These are phyloP conservation scores for Rhizopogon rudus DNA, from an alignment of 768 basidiomycete genomes.

Conservation along the genomic window DNA sequence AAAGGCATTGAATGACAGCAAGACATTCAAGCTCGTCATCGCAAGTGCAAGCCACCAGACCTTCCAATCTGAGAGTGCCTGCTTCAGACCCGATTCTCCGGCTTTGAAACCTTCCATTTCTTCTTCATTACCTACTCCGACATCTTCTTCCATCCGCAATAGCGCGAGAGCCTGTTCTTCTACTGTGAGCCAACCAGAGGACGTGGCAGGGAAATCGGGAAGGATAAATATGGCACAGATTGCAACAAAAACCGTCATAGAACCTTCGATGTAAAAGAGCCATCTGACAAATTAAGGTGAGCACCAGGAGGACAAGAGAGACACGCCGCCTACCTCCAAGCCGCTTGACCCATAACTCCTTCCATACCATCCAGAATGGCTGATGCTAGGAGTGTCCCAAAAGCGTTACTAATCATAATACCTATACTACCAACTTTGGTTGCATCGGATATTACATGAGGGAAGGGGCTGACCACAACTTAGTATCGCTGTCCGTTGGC, in stretches of 20 bases:
- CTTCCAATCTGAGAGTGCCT: slow-evolving; percentile 73
- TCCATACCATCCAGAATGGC: slow-evolving; percentile 72
- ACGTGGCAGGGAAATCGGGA: slow-evolving; percentile 68
- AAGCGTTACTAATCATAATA: slow-evolving; percentile 74
- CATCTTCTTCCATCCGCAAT: slow-evolving; percentile 61
- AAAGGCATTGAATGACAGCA: slow-evolving; percentile 73
- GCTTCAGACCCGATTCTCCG: slow-evolving; percentile 39
- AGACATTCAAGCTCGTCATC: slow-evolving; percentile 49
- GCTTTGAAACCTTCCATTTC: slow-evolving; percentile 32
- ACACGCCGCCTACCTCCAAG: slow-evolving; percentile 54
- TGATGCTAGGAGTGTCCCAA: slow-evolving; percentile 74
- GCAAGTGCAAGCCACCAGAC: slow-evolving; percentile 78
- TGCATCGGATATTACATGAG: not conserved
- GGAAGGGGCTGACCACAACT: slow-evolving; percentile 38
- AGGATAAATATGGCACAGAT: slow-evolving; percentile 56
- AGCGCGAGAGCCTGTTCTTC: slow-evolving; percentile 54
- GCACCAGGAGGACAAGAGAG: not conserved
- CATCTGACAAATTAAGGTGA: slow-evolving; percentile 38
- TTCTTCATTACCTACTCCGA: slow-evolving; percentile 45
- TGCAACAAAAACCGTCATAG: slow-evolving; percentile 46
- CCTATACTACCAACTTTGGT: slow-evolving; percentile 18
- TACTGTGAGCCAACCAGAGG: slow-evolving; percentile 53
- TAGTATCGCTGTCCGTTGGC: slow-evolving; percentile 60
- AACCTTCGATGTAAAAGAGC: slow-evolving; percentile 69
- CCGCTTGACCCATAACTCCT: slow-evolving; percentile 57